Evolutionary conservation across 2,329 filamentous ascomycete genomes (phyloP), one percentile per base, ranked within the genome.

Genomic region (Aspergillus floridensis): DNA sequence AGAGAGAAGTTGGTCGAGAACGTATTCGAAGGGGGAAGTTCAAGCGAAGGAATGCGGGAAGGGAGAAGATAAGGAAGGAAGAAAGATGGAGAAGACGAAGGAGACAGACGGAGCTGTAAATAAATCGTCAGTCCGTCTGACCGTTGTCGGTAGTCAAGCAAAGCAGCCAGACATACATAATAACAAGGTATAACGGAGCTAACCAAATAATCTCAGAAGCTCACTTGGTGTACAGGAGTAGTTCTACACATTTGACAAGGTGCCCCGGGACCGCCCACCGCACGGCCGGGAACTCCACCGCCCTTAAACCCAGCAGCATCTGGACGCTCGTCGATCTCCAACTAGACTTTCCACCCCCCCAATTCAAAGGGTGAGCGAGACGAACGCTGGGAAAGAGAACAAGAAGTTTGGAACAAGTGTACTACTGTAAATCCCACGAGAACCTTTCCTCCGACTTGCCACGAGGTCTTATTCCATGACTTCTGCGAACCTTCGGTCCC

Each of bases 391-490:
- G 24, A 54, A n/a, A 29, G 26, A 29, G 26, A 29, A 6, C 24
- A 41, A 31, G 11, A 32, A 29, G 35, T 44, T 38, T 55, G 61
- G 38, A 53, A 46, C 52, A 38, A 54, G 52, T 57, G 59, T 59
- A 35, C 57, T 57, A 59, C 52, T 53, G 53, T 58, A 59, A 29
- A 70, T 71, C 70, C 74, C 70, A 67, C 67, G 70, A 68, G 38
- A 41, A 1, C 69, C 62, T 63, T 62, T 60, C 50, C 58, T 51
- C 60, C 59, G 62, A 60, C 51, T 57, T 58, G 58, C 64, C 69
- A 70, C 68, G 66, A 63, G 69, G 66, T 68, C 66, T 62, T 58
- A 53, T 57, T 65, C 62, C 63, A 78, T 78, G 75, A 72, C 76
- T 66, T 67, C 69, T 57, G 68, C 68, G 63, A 68, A 66, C 59